Evolutionary conservation across 2,329 filamentous ascomycete genomes (phyloP), one percentile per base, ranked within the genome.

Genomic region (Ophiostoma perfectum): DNA sequence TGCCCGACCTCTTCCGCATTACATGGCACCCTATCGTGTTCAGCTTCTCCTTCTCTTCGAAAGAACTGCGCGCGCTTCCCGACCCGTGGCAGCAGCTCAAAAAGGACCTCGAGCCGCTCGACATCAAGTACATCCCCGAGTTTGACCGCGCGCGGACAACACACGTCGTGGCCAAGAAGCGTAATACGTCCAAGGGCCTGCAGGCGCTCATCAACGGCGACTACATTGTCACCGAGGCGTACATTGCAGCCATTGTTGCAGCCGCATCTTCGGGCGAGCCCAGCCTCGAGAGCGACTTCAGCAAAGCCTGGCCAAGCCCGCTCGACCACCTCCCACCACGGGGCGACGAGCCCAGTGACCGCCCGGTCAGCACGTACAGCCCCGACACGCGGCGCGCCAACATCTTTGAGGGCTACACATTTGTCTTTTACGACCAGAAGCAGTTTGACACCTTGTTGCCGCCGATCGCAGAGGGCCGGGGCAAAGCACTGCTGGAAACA

Each of bases 181-280:
- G 95, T 64, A 99, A 98, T 76, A 94, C 92, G 0, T 86, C 93
- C 0, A 93, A 92, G 72, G 92, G 91, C 0, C 82, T 99, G 2
- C 92, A 96, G 75, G 94, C 92, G 1, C 81, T 99, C 9, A 88
- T 97, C 49, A 90, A 93, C 74, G 92, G 86, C 14, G 90, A 85
- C 77, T 86, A 88, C 73, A 88, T 98, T 58, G 92, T 98, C 11
- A 86, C 86, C 3, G 82, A 86, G 68, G 83, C 84, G 0, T 98
- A 90, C 73, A 81, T 97, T 14, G 87, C 93, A 71, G 89, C 90
- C 0, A 79, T 98, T 0, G 81, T 88, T 0, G 7, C 81, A 0
- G 78, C 82, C 0, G 77, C 78, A 0, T 78, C 82, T 0, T 77
- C 78, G 5, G 79, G 81, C 0, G 84, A 86, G 44, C 14, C 78